These are phyloP conservation scores for Microbotryum violaceum DNA, from an alignment of 1,284 basidiomycete genomes.

Conservation along the genomic window DNA sequence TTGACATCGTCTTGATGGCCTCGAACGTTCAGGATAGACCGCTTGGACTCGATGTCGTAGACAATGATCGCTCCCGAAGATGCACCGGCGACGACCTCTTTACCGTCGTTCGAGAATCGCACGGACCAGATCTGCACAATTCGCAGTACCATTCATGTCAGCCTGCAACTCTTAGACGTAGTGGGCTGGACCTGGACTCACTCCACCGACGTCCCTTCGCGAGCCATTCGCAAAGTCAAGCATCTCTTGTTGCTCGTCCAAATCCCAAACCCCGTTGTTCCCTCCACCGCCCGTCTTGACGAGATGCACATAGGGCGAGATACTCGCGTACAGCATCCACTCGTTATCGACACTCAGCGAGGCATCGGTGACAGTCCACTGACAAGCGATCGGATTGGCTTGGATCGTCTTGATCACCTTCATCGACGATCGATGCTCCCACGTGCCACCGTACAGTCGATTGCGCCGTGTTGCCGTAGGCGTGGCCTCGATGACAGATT, in stretches of 20 bases:
- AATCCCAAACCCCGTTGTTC: constrained; percentile 39
- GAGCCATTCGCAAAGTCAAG: constrained; percentile 56
- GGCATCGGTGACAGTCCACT: constrained; percentile 91
- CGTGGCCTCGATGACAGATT: constrained; percentile 23
- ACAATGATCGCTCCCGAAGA: constrained; percentile 65
- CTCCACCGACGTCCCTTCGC: constrained; percentile 31
- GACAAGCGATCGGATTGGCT: constrained; percentile 51
- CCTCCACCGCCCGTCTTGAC: constrained; percentile 63
- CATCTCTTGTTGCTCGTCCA: constrained; percentile 52
- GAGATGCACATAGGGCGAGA: constrained; percentile 64
- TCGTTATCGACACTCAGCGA: constrained; percentile 86
- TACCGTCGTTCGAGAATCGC: constrained; percentile 89
- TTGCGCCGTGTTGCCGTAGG: neutral
- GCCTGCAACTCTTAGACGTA: neutral
- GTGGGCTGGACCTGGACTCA: constrained; percentile 7
- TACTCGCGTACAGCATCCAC: constrained; percentile 85
- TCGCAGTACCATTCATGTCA: neutral
- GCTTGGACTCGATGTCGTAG: constrained; percentile 77
- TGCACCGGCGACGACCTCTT: constrained; percentile 65
- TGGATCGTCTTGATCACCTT: constrained; percentile 68
- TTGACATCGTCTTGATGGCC: constrained; percentile 91
- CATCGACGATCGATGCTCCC: constrained; percentile 44
- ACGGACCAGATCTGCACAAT: constrained; percentile 69
- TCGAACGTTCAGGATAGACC: constrained; percentile 68
- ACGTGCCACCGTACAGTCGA: constrained; percentile 8